Conservation (phyloP, 371 early-diverging fungal genomes). For the Circinella minor region DNA sequence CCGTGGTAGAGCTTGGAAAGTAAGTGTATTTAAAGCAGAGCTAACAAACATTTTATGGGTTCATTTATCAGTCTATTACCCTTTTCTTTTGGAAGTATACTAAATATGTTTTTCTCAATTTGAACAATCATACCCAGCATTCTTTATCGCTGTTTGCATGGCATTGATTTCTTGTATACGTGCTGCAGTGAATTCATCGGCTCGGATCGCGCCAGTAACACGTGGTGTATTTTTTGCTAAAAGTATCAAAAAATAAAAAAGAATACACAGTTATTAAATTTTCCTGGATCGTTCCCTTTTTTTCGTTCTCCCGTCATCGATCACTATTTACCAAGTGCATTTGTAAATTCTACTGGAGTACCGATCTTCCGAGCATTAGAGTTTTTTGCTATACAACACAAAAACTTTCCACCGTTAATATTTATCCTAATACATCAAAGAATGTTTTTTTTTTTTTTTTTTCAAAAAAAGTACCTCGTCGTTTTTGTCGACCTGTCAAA, state of each 20-base stretch:
- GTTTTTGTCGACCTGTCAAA: conserved; percentile 14
- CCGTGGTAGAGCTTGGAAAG: conserved; percentile 85
- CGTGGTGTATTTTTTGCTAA: conserved; percentile 19
- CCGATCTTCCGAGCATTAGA: conserved; percentile 9
- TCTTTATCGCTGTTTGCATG: conserved; percentile 71
- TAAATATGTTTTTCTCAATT: neutral
- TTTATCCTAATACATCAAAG: neutral
- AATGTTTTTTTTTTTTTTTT: neutral
- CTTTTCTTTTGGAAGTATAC: neutral
- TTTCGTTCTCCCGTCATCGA: neutral
- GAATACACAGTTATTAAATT: no score
- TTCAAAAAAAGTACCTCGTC: conserved; percentile 8
- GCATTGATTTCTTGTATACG: conserved; percentile 83
- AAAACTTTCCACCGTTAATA: neutral
- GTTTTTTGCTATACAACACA: conserved; percentile 3
- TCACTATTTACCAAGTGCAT: neutral
- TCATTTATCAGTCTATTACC: no score
- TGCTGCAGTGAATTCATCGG: conserved; percentile 37
- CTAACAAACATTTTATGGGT: neutral
- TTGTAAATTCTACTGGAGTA: neutral
- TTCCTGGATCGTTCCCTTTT: neutral
- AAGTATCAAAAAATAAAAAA: no score
- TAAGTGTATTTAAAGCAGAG: conserved; percentile 47
- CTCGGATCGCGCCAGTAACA: conserved; percentile 21
- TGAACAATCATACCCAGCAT: conserved; percentile 37